phyloP scores from a whole-genome alignment of 202 grass and related monocot genomes.

The Elaeis oleifera region DNA sequence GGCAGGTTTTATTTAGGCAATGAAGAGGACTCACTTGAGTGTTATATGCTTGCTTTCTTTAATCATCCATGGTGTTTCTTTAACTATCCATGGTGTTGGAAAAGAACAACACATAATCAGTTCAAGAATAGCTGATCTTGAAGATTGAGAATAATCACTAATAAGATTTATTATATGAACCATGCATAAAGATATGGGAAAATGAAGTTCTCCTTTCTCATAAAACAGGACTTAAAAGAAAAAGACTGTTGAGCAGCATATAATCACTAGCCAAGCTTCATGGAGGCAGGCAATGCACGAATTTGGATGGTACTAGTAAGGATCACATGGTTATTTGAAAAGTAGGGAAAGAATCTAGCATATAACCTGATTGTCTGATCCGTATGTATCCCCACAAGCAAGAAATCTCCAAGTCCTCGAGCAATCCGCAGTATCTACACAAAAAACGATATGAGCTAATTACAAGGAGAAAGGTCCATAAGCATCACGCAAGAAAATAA shows the following conservation, averaged over 20 bases:
- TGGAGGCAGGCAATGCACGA: background rate
- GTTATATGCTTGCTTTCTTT: no score
- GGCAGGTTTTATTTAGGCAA: no score
- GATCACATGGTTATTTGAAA: background rate
- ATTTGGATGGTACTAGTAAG: background rate
- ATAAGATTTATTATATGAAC: no score
- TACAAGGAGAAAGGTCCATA: no score
- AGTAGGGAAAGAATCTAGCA: background rate
- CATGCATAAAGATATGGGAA: no score
- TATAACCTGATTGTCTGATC: conserved; percentile 43
- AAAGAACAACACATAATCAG: no score
- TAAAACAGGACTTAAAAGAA: background rate
- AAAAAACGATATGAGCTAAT: conserved; percentile 1
- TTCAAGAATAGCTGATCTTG: no score
- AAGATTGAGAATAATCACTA: no score
- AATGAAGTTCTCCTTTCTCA: background rate
- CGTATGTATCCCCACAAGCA: conserved; percentile 41
- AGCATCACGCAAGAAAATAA: background rate
- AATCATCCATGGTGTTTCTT: no score
- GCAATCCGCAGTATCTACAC: conserved; percentile 35
- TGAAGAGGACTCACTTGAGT: no score
- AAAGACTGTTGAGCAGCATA: background rate
- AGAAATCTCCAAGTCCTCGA: conserved; percentile 38
- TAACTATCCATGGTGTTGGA: no score
- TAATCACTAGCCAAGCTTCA: background rate